Evolutionary conservation across 345 rosid species (phyloP).

Genomic region (Isatis tinctoria): DNA sequence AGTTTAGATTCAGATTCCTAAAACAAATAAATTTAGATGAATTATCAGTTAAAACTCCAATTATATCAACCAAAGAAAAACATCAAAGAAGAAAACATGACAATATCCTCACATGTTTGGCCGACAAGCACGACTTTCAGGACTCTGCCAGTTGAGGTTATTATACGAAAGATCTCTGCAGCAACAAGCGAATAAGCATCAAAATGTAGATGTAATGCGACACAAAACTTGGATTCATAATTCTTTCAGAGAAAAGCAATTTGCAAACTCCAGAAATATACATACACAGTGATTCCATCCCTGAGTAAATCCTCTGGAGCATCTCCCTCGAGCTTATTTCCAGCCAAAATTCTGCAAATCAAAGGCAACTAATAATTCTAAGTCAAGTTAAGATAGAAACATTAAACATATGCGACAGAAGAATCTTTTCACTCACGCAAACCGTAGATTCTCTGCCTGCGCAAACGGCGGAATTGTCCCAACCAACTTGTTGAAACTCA

Average conservation of each 20-base stretch:
- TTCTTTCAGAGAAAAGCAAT: not conserved
- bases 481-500: constrained; percentile 56
- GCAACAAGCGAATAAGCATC: constrained; percentile 7
- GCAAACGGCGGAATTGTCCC: constrained; percentile 45
- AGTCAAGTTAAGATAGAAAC: constrained; percentile 1
- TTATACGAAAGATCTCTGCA: constrained; percentile 82
- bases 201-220: not conserved
- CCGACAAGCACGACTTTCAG: constrained; percentile 47
- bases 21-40: not conserved
- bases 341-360: constrained; percentile 43
- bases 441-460: constrained; percentile 30
- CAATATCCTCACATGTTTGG: constrained; percentile 42
- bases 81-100: constrained; percentile 7
- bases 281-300: constrained; percentile 52
- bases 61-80: constrained; percentile 11
- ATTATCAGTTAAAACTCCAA: constrained; percentile 3
- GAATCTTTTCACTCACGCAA: constrained; percentile 41
- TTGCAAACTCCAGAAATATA: not conserved
- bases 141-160: constrained; percentile 50
- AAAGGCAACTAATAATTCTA: not conserved
- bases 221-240: constrained; percentile 17
- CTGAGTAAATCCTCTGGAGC: constrained; percentile 49
- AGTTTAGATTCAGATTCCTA: constrained; percentile 61
- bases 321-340: constrained; percentile 48
- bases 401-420: not conserved